Conservation (phyloP, 1,139 yeast species). For the Geotrichum macrosporum region DNA sequence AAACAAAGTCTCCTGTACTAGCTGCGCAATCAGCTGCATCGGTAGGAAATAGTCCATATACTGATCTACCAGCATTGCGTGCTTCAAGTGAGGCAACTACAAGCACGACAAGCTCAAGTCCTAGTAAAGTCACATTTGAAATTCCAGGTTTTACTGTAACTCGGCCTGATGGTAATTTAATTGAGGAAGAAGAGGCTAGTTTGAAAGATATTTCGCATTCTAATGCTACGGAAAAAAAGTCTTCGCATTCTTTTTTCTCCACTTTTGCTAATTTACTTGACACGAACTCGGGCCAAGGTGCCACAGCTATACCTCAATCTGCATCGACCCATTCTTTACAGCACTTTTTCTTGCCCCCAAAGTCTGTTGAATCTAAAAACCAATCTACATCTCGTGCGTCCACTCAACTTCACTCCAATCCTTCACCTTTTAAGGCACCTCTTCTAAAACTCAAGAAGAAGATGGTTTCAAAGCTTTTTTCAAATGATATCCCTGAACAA, state of each 20-base stretch:
- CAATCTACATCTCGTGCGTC: neutral
- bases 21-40: slow-evolving; percentile 1
- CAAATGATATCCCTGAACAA: slow-evolving; percentile 15
- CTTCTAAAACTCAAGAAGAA: slow-evolving; percentile 23
- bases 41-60: neutral
- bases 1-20: slow-evolving; percentile 1
- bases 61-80: neutral
- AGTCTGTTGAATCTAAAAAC: neutral
- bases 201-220: neutral
- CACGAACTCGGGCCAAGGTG: slow-evolving; percentile 7
- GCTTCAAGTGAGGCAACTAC: slow-evolving; percentile 7
- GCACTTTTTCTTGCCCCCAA: neutral
- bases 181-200: neutral
- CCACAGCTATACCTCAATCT: slow-evolving; percentile 11
- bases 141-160: slow-evolving; percentile 15
- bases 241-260: slow-evolving; percentile 13
- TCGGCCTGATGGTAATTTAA: slow-evolving; percentile 5
- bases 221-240: slow-evolving; percentile 6
- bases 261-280: slow-evolving; percentile 13
- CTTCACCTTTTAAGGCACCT: slow-evolving; percentile 21
- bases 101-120: slow-evolving; percentile 4
- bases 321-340: slow-evolving; percentile 12
- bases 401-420: neutral
- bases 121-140: slow-evolving; percentile 15
- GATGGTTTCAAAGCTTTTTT: slow-evolving; percentile 25